These are phyloP conservation scores for Pontederia crassipes DNA, from an alignment of 176 grass and related monocot genomes.

Conservation along the genomic window DNA sequence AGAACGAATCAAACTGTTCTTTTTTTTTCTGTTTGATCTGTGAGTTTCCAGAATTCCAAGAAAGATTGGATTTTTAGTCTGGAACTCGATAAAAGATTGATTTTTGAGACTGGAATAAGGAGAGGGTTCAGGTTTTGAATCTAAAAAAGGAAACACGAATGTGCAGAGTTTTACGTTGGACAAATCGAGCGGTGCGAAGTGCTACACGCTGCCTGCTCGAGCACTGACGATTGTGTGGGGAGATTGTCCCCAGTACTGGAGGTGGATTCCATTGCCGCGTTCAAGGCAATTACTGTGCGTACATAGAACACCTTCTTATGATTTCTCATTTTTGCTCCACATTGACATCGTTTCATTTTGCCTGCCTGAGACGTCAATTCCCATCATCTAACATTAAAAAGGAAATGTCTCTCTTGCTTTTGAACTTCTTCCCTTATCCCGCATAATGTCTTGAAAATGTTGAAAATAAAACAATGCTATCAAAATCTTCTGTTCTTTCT, in stretches of 20 bases:
- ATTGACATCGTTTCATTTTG: not conserved
- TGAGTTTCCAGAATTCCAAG: not conserved
- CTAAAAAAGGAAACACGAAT: too few relatives aligned
- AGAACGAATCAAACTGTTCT: too few relatives aligned
- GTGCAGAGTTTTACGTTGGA: constrained; percentile 64
- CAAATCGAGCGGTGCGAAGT: constrained; percentile 51
- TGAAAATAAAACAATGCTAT: too few relatives aligned
- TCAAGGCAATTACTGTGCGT: constrained; percentile 29
- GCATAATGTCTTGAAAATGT: too few relatives aligned
- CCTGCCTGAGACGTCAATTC: too few relatives aligned
- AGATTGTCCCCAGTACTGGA: constrained; percentile 36
- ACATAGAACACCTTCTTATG: not conserved
- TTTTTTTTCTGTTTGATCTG: not conserved
- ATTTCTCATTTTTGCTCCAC: not conserved
- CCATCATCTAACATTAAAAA: too few relatives aligned
- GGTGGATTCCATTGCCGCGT: constrained; percentile 36
- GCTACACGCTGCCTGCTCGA: constrained; percentile 75
- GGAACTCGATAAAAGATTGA: not conserved
- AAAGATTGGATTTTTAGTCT: not conserved
- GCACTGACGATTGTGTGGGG: constrained; percentile 46
- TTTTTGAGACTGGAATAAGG: not conserved
- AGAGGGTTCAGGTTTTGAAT: too few relatives aligned
- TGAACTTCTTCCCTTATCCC: too few relatives aligned
- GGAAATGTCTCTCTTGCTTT: too few relatives aligned
- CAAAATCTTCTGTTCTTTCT: too few relatives aligned